phyloP scores from a whole-genome alignment of 179 eudicot genomes.

The Vitellaria paradoxa region DNA sequence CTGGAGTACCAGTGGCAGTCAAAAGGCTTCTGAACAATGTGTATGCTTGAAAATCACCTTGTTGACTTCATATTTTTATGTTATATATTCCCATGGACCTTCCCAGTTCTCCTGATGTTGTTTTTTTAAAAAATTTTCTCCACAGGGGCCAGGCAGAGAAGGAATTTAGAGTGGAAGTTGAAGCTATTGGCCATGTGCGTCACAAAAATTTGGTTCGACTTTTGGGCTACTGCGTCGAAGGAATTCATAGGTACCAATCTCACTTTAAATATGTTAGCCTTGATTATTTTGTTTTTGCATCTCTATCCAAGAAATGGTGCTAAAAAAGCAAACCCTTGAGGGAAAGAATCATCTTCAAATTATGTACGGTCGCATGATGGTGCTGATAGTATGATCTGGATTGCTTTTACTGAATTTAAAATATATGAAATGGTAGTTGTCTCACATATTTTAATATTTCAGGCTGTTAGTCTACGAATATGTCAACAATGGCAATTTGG shows the following conservation, averaged over 20 bases:
- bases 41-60: slow-evolving; percentile 43
- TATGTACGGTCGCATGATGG: too few relatives aligned
- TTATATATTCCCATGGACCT: neutral
- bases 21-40: slow-evolving; percentile 84
- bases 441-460: too few relatives aligned
- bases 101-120: too few relatives aligned
- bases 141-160: slow-evolving; percentile 92
- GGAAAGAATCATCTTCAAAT: too few relatives aligned
- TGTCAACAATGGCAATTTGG: slow-evolving; percentile 75
- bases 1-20: slow-evolving; percentile 76
- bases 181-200: slow-evolving; percentile 94
- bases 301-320: neutral
- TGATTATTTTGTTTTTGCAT: neutral
- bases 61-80: slow-evolving; percentile 9
- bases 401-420: too few relatives aligned
- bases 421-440: too few relatives aligned
- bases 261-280: neutral
- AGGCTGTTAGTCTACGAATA: slow-evolving; percentile 79
- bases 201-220: slow-evolving; percentile 89
- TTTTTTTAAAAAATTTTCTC: neutral
- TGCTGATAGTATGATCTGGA: too few relatives aligned
- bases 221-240: slow-evolving; percentile 88
- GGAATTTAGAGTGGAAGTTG: slow-evolving; percentile 89
- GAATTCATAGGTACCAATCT: slow-evolving; percentile 68
- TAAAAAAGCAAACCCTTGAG: too few relatives aligned